Evolutionary conservation across 192 early-diverging fungal genomes (phyloP), one percentile per base, ranked within the genome.

Genomic region (Diversispora epigaea): DNA sequence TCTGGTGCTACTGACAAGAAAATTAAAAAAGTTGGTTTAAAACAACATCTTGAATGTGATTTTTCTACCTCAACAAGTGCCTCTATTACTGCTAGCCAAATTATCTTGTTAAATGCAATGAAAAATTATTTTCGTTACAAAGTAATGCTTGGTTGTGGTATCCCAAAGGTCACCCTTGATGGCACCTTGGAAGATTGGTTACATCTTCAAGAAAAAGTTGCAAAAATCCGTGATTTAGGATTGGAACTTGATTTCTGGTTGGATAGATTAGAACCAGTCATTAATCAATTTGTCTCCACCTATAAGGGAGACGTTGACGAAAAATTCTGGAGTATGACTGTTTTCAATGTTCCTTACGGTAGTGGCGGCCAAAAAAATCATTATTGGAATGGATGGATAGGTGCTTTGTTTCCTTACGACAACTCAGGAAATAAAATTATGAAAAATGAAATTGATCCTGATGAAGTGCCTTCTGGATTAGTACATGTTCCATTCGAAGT

Each of bases 261-360:
- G 25, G 25, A 32, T 32, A 47, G 63, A 4, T 14, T 75, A 15
- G 73, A 75, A 22, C 73, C 73, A 12, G 73, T 75, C 14, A 44
- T 75, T 9, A 0, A 21, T 14, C 46, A 75, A 50, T 54, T 75
- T 22, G 9, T 75, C 43, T 2, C 15, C 12, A 75, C 73, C 4
- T 75, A 75, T 67, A 46, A 62, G n/a, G 73, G 73, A 43, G 19
- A 66, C 4, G 45, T 67, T 50, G 73, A 68, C 6, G 72, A 73
- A 64, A 9, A 49, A 6, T 73, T 67, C 50, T 73, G 72, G 72
- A 69, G 46, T 12, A 69, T 54, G 32, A 12, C 32, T 32, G 1
- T 69, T 69, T 69, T n/a, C 14, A 6, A 55, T 5, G 19, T 21
- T 50, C 49, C 49, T 54, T 12, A n/a, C 10, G 0, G 10, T 8